Conservation (phyloP, 2,329 filamentous ascomycete species). For the Pleurostoma richardsiae region DNA sequence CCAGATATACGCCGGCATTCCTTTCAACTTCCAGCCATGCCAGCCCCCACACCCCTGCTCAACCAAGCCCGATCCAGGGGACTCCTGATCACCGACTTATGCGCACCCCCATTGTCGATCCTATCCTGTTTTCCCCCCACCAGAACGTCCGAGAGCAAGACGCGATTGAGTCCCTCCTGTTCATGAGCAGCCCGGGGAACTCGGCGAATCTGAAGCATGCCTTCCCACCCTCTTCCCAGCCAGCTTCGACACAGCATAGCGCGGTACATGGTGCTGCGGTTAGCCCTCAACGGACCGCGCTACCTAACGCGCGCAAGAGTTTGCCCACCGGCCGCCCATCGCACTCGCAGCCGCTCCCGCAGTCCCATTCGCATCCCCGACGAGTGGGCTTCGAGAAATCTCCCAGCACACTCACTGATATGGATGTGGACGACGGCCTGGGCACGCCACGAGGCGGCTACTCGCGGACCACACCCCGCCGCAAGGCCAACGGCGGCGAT, state of each 20-base stretch:
- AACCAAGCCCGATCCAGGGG: conserved; percentile 33
- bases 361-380: conserved; percentile 29
- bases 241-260: conserved; percentile 25
- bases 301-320: conserved; percentile 47
- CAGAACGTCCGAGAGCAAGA: conserved; percentile 72
- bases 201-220: conserved; percentile 56
- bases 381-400: conserved; percentile 44
- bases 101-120: conserved; percentile 35
- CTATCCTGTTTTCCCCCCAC: conserved; percentile 62
- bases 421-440: conserved; percentile 39
- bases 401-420: conserved; percentile 33
- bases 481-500: conserved; percentile 34
- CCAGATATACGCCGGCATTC: conserved; percentile 42
- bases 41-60: conserved; percentile 26
- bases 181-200: conserved; percentile 76
- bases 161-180: conserved; percentile 73
- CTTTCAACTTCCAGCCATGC: conserved; percentile 41
- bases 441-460: conserved; percentile 20
- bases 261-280: conserved; percentile 19
- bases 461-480: conserved; percentile 33
- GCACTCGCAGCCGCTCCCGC: conserved; percentile 15
- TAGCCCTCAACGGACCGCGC: conserved; percentile 26
- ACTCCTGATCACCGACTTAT: conserved; percentile 25
- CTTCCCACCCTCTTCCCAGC: conserved; percentile 38
- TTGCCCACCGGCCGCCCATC: conserved; percentile 42